These are phyloP conservation scores for Cudoniella acicularis DNA, from an alignment of 495 filamentous ascomycete genomes.

Conservation along the genomic window DNA sequence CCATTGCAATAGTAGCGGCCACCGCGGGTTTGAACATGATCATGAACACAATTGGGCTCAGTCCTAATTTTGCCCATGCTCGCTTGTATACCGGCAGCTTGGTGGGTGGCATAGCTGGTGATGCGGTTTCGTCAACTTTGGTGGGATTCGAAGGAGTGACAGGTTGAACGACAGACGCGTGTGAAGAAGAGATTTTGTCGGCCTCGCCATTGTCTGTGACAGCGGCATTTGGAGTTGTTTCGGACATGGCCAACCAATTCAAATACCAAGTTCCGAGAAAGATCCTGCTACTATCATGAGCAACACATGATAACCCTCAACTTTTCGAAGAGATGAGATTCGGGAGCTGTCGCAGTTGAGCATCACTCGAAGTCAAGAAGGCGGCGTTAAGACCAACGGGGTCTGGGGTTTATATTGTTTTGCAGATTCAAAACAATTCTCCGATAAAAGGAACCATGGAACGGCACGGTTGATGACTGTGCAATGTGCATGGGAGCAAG, in stretches of 20 bases:
- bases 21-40: constrained; percentile 61
- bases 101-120: not conserved
- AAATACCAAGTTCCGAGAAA: too few relatives aligned
- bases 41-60: constrained; percentile 49
- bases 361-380: not conserved
- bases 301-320: too few relatives aligned
- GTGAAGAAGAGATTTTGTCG: too few relatives aligned
- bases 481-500: not conserved
- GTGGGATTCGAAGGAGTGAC: not conserved
- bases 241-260: too few relatives aligned
- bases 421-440: not conserved
- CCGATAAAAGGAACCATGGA: not conserved
- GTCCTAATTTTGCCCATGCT: constrained; percentile 42
- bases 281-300: too few relatives aligned
- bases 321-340: too few relatives aligned
- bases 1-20: not conserved
- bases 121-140: not conserved
- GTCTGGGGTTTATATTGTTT: not conserved
- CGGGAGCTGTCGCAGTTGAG: too few relatives aligned
- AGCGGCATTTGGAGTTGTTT: too few relatives aligned
- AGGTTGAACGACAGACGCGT: too few relatives aligned
- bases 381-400: not conserved
- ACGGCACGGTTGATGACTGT: not conserved
- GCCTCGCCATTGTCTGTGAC: too few relatives aligned
- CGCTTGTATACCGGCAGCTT: constrained; percentile 2